These are phyloP conservation scores for Fusarium mexicanum DNA, from an alignment of 2,329 filamentous ascomycete species.

Conservation along the genomic window DNA sequence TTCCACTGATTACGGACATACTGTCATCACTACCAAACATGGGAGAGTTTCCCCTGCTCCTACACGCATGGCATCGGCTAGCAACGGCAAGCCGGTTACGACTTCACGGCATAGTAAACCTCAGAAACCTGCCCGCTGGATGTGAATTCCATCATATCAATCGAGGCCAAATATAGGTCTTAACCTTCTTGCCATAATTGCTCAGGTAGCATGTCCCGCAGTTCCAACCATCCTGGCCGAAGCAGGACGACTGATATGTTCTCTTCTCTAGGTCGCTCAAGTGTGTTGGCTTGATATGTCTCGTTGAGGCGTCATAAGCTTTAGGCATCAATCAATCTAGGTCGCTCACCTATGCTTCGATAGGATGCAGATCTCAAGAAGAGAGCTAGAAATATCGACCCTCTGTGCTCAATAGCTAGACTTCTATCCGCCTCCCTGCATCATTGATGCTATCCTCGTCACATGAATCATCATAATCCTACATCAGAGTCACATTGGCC, in stretches of 20 bases:
- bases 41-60: not conserved
- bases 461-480: accelerated
- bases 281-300: too few species aligned
- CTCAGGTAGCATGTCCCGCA: accelerated
- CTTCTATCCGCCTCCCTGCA: not conserved
- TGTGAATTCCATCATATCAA: too few species aligned
- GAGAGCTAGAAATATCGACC: accelerated
- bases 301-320: too few species aligned
- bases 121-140: not conserved
- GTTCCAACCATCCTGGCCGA: not conserved
- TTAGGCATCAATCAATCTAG: too few species aligned
- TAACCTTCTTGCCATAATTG: accelerated
- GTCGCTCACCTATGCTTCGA: too few species aligned
- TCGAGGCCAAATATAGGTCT: too few species aligned
- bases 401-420: accelerated
- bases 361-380: too few species aligned
- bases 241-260: not conserved
- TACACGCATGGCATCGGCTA: not conserved
- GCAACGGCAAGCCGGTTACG: not conserved
- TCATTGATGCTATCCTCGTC: accelerated
- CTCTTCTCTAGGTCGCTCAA: too few species aligned
- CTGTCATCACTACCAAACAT: not conserved
- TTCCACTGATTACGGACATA: not conserved
- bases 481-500: not conserved
- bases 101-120: accelerated